These are phyloP conservation scores for Graphilbum sp. DNA, from an alignment of 2,329 filamentous ascomycete species.

Conservation along the genomic window DNA sequence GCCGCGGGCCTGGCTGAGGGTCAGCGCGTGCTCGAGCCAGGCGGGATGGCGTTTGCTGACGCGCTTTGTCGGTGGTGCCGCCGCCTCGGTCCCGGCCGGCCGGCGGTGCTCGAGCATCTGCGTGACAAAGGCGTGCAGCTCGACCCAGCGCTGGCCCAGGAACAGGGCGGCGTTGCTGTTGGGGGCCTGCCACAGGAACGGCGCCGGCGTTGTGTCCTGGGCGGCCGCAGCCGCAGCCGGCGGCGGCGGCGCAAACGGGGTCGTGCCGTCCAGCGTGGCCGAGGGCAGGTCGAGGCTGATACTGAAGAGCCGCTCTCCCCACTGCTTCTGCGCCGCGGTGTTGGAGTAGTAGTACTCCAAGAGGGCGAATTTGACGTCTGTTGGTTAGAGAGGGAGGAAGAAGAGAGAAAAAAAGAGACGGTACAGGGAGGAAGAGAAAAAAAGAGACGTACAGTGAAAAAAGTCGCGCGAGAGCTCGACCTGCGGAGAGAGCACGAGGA, in stretches of 20 bases:
- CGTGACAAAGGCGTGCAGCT: constrained; percentile 67
- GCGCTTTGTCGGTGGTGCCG: constrained; percentile 26
- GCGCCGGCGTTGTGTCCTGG: constrained; percentile 13
- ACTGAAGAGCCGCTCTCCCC: constrained; percentile 48
- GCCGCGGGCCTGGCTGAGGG: constrained; percentile 58
- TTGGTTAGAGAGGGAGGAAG: constrained; percentile 1
- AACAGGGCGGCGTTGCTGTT: constrained; percentile 69
- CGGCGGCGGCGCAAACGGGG: constrained; percentile 31
- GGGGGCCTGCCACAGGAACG: constrained; percentile 76
- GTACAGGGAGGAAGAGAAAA: background rate
- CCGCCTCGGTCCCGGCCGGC: constrained; percentile 12
- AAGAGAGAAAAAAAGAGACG: background rate
- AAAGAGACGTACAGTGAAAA: constrained; percentile 46
- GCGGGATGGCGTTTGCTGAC: constrained; percentile 55
- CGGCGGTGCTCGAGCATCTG: constrained; percentile 32
- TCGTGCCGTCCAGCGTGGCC: constrained; percentile 40
- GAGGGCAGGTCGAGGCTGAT: constrained; percentile 65
- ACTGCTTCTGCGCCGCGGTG: constrained; percentile 22
- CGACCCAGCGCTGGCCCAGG: constrained; percentile 72
- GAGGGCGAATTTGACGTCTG: constrained; percentile 58
- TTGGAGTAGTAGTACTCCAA: constrained; percentile 63
- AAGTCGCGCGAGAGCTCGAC: constrained; percentile 66
- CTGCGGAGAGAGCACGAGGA: constrained; percentile 73
- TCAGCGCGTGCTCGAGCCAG: constrained; percentile 64
- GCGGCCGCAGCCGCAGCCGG: constrained; percentile 9